Percentiles rank a stretch among this genome's conserved stretches.
phyloP scores from a whole-genome alignment of 441 rosid species.

The Populus tomentosa region DNA sequence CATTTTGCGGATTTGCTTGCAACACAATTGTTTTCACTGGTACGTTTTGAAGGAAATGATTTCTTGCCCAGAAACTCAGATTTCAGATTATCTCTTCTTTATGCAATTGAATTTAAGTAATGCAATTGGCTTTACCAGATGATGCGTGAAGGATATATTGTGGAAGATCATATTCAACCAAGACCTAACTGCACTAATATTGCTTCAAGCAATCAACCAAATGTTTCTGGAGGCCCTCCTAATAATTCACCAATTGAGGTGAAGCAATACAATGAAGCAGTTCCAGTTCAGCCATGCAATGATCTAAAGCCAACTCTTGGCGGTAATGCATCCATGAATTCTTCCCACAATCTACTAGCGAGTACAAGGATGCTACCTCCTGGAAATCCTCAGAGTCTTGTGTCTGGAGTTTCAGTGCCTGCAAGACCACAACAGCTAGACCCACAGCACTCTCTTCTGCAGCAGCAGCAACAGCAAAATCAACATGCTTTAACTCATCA shows the following conservation, averaged over 20 bases:
- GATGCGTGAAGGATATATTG: constrained; percentile 55
- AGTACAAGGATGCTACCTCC: constrained; percentile 72
- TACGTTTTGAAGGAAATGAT: constrained; percentile 31
- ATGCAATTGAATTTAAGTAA: constrained; percentile 16
- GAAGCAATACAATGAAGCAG: constrained; percentile 63
- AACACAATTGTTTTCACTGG: constrained; percentile 63
- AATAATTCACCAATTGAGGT: constrained; percentile 52
- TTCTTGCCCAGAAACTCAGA: constrained; percentile 1
- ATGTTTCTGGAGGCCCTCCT: constrained; percentile 39
- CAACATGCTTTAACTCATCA: constrained; percentile 68
- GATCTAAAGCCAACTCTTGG: constrained; percentile 56
- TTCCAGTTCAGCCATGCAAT: constrained; percentile 44
- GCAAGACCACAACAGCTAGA: constrained; percentile 65
- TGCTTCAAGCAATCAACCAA: constrained; percentile 49
- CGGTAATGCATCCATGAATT: constrained; percentile 43
- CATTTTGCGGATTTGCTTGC: constrained; percentile 91
- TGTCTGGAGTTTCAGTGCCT: constrained; percentile 62
- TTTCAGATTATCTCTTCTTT: constrained; percentile 3
- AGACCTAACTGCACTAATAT: constrained; percentile 51
- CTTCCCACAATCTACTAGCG: constrained; percentile 48
- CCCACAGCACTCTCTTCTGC: constrained; percentile 43
- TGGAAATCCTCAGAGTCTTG: constrained; percentile 65
- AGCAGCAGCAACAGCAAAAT: constrained; percentile 44
- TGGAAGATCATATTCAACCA: constrained; percentile 53
- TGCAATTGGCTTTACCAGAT: constrained; percentile 53